Percentiles rank a stretch among this genome's conserved stretches.
phyloP scores from a whole-genome alignment of 805 yeast genomes.

The Candida sithepensis region DNA sequence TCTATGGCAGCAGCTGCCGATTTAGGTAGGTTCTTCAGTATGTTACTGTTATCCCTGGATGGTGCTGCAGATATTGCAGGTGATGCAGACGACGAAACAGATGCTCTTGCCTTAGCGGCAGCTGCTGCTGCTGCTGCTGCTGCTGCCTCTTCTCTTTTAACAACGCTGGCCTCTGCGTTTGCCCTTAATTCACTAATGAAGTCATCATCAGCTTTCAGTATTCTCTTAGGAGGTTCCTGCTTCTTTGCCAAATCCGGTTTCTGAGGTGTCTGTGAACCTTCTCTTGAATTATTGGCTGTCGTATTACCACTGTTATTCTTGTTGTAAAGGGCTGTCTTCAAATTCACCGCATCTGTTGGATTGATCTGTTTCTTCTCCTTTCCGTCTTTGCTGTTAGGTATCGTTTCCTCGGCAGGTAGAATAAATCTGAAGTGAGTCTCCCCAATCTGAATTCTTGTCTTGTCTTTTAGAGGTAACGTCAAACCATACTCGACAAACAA shows the following conservation, averaged over 20 bases:
- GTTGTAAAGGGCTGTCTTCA: constrained; percentile 46
- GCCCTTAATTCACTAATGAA: constrained; percentile 27
- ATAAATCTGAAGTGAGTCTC: constrained; percentile 87
- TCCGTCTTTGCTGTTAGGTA: constrained; percentile 18
- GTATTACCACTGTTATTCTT: constrained; percentile 19
- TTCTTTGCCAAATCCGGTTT: not conserved
- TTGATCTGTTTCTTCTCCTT: constrained; percentile 36
- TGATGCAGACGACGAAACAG: not conserved
- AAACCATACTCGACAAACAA: constrained; percentile 84
- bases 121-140: constrained; percentile 26
- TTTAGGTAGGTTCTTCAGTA: not conserved
- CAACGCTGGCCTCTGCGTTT: constrained; percentile 28
- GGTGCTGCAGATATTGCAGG: not conserved
- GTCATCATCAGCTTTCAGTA: constrained; percentile 23
- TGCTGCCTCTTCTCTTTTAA: constrained; percentile 25
- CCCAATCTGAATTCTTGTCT: constrained; percentile 86
- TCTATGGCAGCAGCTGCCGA: constrained; percentile 1
- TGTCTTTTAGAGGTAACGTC: constrained; percentile 82
- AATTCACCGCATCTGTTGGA: constrained; percentile 59
- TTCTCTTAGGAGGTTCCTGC: constrained; percentile 3
- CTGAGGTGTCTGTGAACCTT: constrained; percentile 19
- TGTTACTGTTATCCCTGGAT: not conserved
- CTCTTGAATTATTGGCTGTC: constrained; percentile 20
- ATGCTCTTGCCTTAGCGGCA: constrained; percentile 13
- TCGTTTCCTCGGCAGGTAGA: constrained; percentile 60